Percentiles rank a stretch among this genome's conserved stretches.
These are phyloP conservation scores for Incumbomyces lentus DNA, from an alignment of 2,329 filamentous ascomycete genomes.

Conservation along the genomic window DNA sequence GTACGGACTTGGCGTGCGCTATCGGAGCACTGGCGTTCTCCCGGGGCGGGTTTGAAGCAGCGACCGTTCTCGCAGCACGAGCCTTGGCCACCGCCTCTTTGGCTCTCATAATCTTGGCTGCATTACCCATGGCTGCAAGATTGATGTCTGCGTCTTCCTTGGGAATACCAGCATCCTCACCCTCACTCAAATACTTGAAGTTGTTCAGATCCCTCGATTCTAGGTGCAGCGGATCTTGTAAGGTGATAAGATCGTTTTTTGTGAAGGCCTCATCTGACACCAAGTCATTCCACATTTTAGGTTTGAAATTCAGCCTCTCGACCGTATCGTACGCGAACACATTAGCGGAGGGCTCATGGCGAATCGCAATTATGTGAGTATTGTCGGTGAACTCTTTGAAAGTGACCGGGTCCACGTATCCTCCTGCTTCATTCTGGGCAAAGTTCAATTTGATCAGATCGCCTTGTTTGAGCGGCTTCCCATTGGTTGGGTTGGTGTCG, in stretches of 20 bases:
- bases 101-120: constrained; percentile 74
- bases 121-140: constrained; percentile 64
- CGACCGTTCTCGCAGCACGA: constrained; percentile 55
- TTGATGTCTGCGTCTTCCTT: constrained; percentile 72
- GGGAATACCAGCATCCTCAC: constrained; percentile 53
- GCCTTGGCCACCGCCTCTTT: constrained; percentile 91
- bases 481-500: constrained; percentile 81
- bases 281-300: constrained; percentile 89
- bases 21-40: constrained; percentile 17
- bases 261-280: constrained; percentile 79
- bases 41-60: constrained; percentile 41
- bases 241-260: constrained; percentile 83
- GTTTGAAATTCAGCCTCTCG: constrained; percentile 88
- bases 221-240: constrained; percentile 91
- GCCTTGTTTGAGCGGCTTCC: constrained; percentile 62
- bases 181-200: constrained; percentile 84
- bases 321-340: constrained; percentile 96
- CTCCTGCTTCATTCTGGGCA: constrained; percentile 78
- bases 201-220: constrained; percentile 70
- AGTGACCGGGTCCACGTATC: constrained; percentile 91
- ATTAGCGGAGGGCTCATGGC: constrained; percentile 73
- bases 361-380: constrained; percentile 85
- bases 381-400: constrained; percentile 98
- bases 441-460: constrained; percentile 89
- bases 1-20: constrained; percentile 6